phyloP scores from a whole-genome alignment of 768 basidiomycete species.

The Rhizopogon sp. region DNA sequence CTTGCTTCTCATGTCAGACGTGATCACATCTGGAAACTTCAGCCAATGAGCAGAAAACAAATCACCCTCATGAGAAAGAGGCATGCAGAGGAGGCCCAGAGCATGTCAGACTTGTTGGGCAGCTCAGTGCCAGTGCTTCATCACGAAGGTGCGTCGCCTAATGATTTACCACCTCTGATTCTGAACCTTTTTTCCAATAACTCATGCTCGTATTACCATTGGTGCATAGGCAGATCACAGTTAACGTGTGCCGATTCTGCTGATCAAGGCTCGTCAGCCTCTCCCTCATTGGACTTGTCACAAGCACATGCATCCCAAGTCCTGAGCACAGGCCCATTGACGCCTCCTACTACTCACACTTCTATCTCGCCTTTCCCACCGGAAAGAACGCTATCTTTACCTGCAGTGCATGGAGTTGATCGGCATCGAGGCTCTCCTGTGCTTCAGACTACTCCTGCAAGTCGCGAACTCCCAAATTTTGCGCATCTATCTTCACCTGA shows the following conservation, averaged over 20 bases:
- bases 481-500: constrained; percentile 17
- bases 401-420: background rate
- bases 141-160: background rate
- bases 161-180: background rate
- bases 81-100: constrained; percentile 28
- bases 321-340: background rate
- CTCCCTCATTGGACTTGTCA: background rate
- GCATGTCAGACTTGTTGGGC: background rate
- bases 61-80: constrained; percentile 33
- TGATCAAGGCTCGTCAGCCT: background rate
- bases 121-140: background rate
- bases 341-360: background rate
- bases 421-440: background rate
- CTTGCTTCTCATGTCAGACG: constrained; percentile 42
- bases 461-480: constrained; percentile 10
- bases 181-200: background rate
- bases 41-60: constrained; percentile 41
- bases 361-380: background rate
- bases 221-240: background rate
- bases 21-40: constrained; percentile 40
- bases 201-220: background rate
- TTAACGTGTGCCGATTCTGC: background rate
- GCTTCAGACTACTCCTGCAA: background rate
- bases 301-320: background rate
- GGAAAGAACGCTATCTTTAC: background rate